Evolutionary conservation across 768 basidiomycete genomes (phyloP).

Genomic region (Tylopilus subfusipes): DNA sequence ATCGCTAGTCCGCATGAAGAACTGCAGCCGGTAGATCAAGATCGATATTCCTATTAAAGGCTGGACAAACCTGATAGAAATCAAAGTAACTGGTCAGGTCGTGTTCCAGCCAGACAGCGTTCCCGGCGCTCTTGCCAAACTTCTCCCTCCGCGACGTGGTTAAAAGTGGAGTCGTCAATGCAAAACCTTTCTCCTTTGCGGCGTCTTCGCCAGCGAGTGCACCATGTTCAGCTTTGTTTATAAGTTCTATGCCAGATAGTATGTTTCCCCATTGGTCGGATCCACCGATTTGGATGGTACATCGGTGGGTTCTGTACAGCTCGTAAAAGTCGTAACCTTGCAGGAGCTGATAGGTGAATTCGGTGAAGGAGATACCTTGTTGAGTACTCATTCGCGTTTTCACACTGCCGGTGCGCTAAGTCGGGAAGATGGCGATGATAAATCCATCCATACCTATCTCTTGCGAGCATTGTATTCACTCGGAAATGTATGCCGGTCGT

Average conservation of each 20-base stretch:
- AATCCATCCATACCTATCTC: slow-evolving; percentile 68
- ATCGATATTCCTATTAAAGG: not conserved
- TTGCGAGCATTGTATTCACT: slow-evolving; percentile 84
- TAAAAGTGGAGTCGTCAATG: slow-evolving; percentile 90
- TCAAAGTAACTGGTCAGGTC: slow-evolving; percentile 81
- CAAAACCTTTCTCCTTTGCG: slow-evolving; percentile 51
- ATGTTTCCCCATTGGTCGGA: slow-evolving; percentile 99
- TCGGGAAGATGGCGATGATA: slow-evolving; percentile 3
- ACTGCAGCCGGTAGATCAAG: slow-evolving; percentile 45
- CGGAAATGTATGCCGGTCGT: slow-evolving; percentile 75
- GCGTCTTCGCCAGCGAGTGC: not conserved
- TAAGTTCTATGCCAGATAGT: slow-evolving; percentile 87
- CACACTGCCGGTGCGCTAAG: slow-evolving; percentile 49
- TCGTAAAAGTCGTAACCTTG: slow-evolving; percentile 95
- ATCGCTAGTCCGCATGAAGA: slow-evolving; percentile 82
- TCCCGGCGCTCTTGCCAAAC: slow-evolving; percentile 96
- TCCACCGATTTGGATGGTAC: slow-evolving; percentile 89
- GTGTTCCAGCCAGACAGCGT: slow-evolving; percentile 88
- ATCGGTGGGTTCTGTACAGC: slow-evolving; percentile 60
- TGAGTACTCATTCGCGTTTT: slow-evolving; percentile 73
- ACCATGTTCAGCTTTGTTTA: slow-evolving; percentile 46
- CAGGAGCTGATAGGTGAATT: slow-evolving; percentile 95
- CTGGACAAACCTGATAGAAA: slow-evolving; percentile 79
- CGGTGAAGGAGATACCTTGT: slow-evolving; percentile 95
- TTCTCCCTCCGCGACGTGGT: slow-evolving; percentile 89